These are phyloP conservation scores for Pseudocercospora crystallina DNA, from an alignment of 2,329 filamentous ascomycete genomes.

Conservation along the genomic window DNA sequence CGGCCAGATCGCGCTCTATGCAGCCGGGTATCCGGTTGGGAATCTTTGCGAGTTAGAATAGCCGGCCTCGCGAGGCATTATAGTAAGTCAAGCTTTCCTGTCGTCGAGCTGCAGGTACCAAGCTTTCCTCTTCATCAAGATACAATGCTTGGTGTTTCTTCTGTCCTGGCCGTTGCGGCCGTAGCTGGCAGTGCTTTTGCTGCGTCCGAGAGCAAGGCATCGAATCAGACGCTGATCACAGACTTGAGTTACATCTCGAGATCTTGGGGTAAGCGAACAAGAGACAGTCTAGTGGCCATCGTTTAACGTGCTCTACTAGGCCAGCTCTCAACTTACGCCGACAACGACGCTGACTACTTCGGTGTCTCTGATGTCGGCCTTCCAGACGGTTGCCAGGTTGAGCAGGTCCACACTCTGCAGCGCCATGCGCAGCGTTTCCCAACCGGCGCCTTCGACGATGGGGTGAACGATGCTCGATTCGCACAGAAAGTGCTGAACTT, in stretches of 20 bases:
- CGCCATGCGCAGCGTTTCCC: constrained; percentile 57
- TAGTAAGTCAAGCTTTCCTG: too few relatives aligned
- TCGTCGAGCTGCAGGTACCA: constrained; percentile 1
- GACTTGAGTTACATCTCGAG: constrained; percentile 38
- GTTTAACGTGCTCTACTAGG: constrained; percentile 7
- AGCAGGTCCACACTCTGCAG: constrained; percentile 56
- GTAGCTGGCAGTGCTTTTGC: background rate
- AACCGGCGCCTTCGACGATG: constrained; percentile 49
- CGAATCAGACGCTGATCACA: constrained; percentile 27
- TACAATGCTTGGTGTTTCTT: background rate
- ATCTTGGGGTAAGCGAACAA: constrained; percentile 41
- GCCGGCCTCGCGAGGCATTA: too few relatives aligned
- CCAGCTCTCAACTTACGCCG: constrained; percentile 49
- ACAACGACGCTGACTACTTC: constrained; percentile 48
- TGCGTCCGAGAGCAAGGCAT: background rate
- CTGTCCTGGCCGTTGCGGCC: background rate
- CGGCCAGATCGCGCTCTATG: too few relatives aligned
- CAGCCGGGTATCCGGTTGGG: too few relatives aligned
- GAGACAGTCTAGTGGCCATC: background rate
- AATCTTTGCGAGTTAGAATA: too few relatives aligned
- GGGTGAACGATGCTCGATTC: constrained; percentile 50
- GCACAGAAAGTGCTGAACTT: constrained; percentile 51
- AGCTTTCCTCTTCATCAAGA: background rate
- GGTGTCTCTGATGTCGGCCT: constrained; percentile 50
- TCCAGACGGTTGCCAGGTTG: constrained; percentile 57